phyloP scores from a whole-genome alignment of 148 eudicot species.

The Tetragonia tetragonoides region DNA sequence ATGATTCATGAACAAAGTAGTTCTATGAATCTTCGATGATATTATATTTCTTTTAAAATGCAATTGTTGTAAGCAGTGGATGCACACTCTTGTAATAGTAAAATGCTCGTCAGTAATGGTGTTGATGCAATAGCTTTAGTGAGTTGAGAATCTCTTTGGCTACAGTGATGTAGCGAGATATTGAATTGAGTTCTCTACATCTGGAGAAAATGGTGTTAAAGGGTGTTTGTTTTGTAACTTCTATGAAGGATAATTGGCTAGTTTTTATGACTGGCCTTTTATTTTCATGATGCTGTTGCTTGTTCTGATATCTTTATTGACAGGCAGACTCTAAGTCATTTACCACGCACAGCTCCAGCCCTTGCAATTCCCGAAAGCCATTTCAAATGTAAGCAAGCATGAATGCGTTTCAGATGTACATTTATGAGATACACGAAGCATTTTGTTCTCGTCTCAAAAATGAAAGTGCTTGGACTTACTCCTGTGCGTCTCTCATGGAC shows the following conservation, averaged over 20 bases:
- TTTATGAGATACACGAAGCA: slow-evolving; percentile 94
- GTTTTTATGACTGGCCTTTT: background rate
- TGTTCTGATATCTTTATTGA: background rate
- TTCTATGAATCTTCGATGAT: no score
- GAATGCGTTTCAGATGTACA: slow-evolving; percentile 79
- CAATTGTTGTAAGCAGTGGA: background rate
- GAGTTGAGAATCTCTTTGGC: slow-evolving; percentile 88
- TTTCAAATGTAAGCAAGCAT: slow-evolving; percentile 79
- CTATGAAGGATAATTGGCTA: background rate
- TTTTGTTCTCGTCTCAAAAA: slow-evolving; percentile 91
- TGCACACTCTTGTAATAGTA: slow-evolving; percentile 1
- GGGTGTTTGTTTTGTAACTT: background rate
- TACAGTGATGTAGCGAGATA: slow-evolving; percentile 97
- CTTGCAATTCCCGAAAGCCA: slow-evolving; percentile 94
- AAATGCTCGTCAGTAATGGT: slow-evolving; percentile 65
- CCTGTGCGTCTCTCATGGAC: no score
- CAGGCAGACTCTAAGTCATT: slow-evolving; percentile 82
- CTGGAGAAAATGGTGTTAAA: background rate
- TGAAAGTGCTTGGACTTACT: slow-evolving; percentile 80
- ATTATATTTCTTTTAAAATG: background rate
- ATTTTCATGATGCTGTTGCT: background rate
- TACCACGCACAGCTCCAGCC: slow-evolving; percentile 91
- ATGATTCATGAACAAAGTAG: no score
- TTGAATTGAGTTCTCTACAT: background rate
- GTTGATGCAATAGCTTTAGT: slow-evolving; percentile 94